Evolutionary conservation across 768 basidiomycete species (phyloP).

Genomic region (Galerina sulciceps): DNA sequence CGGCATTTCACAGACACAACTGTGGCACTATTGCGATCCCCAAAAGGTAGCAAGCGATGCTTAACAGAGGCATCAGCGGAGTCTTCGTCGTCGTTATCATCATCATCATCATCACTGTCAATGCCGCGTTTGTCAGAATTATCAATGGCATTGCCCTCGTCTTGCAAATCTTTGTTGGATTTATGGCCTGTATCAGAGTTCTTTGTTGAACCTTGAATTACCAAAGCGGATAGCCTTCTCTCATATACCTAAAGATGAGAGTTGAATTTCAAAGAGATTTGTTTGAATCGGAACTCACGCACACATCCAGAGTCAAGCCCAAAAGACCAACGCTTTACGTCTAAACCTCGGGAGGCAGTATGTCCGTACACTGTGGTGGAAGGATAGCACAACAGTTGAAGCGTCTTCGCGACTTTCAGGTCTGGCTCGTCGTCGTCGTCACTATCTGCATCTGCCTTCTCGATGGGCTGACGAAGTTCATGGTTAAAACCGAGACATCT

Average conservation of each 20-base stretch:
- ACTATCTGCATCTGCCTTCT: slow-evolving; percentile 3
- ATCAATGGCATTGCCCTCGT: background rate
- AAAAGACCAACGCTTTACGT: slow-evolving; percentile 81
- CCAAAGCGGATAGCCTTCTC: slow-evolving; percentile 63
- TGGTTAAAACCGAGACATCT: slow-evolving; percentile 53
- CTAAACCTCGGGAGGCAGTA: slow-evolving; percentile 77
- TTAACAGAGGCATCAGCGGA: slow-evolving; percentile 16
- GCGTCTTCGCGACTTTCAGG: slow-evolving; percentile 18
- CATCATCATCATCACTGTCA: slow-evolving; percentile 18
- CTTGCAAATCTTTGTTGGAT: slow-evolving; percentile 16
- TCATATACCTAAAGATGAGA: slow-evolving; percentile 53
- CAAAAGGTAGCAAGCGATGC: slow-evolving; percentile 49
- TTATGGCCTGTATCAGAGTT: slow-evolving; percentile 17
- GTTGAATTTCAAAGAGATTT: background rate
- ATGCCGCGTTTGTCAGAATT: slow-evolving; percentile 18
- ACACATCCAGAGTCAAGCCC: slow-evolving; percentile 91
- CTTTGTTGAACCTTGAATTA: slow-evolving; percentile 45
- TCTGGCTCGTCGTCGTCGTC: slow-evolving; percentile 3
- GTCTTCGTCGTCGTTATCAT: slow-evolving; percentile 25
- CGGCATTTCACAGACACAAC: slow-evolving; percentile 59
- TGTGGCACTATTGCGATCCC: slow-evolving; percentile 54
- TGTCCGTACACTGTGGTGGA: slow-evolving; percentile 89
- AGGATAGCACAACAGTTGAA: slow-evolving; percentile 64
- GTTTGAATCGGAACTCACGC: slow-evolving; percentile 29
- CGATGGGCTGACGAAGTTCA: background rate